Percentiles rank a stretch among this genome's conserved stretches.
Conservation (phyloP, 73 alveolate genomes). For the Paramecium tetraurelia region DNA sequence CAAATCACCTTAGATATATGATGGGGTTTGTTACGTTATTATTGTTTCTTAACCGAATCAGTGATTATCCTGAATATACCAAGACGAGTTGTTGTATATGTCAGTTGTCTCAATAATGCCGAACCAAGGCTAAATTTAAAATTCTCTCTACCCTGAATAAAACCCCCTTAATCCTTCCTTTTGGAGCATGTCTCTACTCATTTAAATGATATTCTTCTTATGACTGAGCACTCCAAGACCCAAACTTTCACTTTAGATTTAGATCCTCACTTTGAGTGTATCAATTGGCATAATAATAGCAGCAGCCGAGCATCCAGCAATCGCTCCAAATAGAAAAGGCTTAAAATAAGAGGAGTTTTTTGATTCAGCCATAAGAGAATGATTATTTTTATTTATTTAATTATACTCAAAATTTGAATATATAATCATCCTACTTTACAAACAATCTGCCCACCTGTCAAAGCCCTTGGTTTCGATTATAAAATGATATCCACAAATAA, state of each 20-base stretch:
- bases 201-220: background rate
- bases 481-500: too few species aligned
- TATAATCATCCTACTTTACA: background rate
- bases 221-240: conserved; percentile 18
- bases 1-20: conserved; percentile 22
- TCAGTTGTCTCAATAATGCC: conserved; percentile 77
- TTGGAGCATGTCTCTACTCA: conserved; percentile 51
- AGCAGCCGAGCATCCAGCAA: conserved; percentile 87
- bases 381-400: background rate
- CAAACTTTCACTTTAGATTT: conserved; percentile 67
- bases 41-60: conserved; percentile 45
- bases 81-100: conserved; percentile 79
- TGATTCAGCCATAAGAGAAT: background rate
- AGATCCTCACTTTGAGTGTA: conserved; percentile 75
- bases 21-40: background rate
- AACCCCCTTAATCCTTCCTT: conserved; percentile 74
- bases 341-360: conserved; percentile 10
- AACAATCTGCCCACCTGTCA: too few species aligned
- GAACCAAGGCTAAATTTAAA: conserved; percentile 68
- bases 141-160: conserved; percentile 68
- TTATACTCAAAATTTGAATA: background rate
- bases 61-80: conserved; percentile 69
- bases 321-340: conserved; percentile 83
- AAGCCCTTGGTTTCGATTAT: too few species aligned
- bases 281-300: conserved; percentile 79